phyloP scores from a whole-genome alignment of 345 rosid species.

The Eucalyptus guilfoylei region DNA sequence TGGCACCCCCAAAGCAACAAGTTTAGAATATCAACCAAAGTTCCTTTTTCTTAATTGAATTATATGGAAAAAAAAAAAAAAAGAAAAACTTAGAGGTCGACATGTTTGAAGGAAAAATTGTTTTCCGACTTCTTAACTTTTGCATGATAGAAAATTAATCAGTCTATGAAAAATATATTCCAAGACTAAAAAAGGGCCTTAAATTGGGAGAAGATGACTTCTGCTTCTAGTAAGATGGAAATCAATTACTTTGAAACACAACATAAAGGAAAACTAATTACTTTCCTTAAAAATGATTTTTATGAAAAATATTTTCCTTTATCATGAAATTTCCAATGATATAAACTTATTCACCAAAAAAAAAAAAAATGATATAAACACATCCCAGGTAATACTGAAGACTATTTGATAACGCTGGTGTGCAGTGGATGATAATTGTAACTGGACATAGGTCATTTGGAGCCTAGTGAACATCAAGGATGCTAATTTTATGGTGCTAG shows the following conservation, averaged over 20 bases:
- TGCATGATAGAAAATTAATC: background rate
- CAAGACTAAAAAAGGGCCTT: background rate
- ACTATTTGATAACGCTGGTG: fast-evolving
- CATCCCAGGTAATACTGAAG: background rate
- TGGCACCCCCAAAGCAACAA: background rate
- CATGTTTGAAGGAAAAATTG: background rate
- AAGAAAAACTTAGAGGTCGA: background rate
- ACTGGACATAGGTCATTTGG: background rate
- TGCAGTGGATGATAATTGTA: background rate
- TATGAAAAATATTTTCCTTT: background rate
- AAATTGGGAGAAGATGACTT: background rate
- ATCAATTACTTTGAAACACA: background rate
- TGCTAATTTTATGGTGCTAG: background rate
- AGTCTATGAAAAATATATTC: background rate
- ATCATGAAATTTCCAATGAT: background rate
- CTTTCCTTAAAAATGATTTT: background rate
- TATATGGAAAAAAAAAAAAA: no score
- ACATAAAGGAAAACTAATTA: background rate
- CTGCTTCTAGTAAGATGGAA: background rate
- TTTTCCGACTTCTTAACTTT: background rate
- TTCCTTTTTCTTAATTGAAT: background rate
- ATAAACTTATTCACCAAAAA: no score
- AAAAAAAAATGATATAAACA: background rate
- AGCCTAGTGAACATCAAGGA: background rate
- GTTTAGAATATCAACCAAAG: background rate